Percentiles rank a stretch among this genome's conserved stretches.
Evolutionary conservation across 257 asterid genomes (phyloP).

Genomic region (Euphrasia confusa): DNA sequence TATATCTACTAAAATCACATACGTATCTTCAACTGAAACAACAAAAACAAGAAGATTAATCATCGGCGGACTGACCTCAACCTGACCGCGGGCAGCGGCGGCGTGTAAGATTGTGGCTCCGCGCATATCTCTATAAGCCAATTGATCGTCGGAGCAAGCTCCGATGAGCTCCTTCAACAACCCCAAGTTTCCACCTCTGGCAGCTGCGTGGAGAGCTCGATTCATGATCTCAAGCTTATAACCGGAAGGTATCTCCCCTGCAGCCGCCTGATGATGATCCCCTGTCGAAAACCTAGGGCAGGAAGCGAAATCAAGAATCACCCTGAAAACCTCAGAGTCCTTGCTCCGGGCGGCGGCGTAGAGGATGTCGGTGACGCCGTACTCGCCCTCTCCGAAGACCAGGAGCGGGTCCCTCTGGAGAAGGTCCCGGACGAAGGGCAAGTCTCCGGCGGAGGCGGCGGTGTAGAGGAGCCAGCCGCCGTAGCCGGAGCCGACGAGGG

Average conservation of each 20-base stretch:
- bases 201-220: constrained; percentile 90
- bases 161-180: constrained; percentile 66
- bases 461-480: constrained; percentile 97
- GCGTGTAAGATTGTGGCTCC: constrained; percentile 84
- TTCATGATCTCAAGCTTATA: constrained; percentile 77
- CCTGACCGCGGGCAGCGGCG: constrained; percentile 86
- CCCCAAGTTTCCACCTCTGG: constrained; percentile 83
- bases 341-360: constrained; percentile 90
- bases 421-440: constrained; percentile 57
- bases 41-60: neutral
- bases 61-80: constrained; percentile 44
- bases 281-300: constrained; percentile 51
- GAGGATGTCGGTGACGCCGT: constrained; percentile 77
- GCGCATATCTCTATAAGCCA: constrained; percentile 61
- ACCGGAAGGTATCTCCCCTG: constrained; percentile 59
- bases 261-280: constrained; percentile 37
- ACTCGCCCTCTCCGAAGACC: constrained; percentile 92
- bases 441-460: constrained; percentile 91
- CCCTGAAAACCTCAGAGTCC: constrained; percentile 53
- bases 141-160: constrained; percentile 49
- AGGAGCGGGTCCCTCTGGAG: constrained; percentile 69
- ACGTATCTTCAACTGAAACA: neutral
- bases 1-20: neutral
- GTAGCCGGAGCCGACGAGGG: constrained; percentile 69
- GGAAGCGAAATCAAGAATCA: constrained; percentile 58